Percentiles rank a stretch among this genome's conserved stretches.
These are phyloP conservation scores for Talaromyces marneffei DNA, from an alignment of 2,329 filamentous ascomycete genomes.

Conservation along the genomic window DNA sequence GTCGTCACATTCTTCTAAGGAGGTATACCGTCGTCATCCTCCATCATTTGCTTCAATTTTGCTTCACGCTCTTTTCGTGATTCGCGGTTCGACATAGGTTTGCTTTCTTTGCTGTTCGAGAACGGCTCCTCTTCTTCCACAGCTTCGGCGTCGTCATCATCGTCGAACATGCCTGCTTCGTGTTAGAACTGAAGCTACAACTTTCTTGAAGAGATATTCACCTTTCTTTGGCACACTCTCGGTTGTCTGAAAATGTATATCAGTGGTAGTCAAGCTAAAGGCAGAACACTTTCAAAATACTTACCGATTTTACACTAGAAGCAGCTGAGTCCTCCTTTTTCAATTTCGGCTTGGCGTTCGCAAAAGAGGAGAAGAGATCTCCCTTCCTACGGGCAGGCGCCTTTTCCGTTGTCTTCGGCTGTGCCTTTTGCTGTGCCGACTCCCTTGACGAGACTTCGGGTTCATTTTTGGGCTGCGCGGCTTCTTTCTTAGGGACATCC, in stretches of 20 bases:
- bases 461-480: background rate
- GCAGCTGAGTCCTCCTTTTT: conserved; percentile 39
- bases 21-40: conserved; percentile 45
- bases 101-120: conserved; percentile 32
- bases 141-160: conserved; percentile 54
- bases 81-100: conserved; percentile 37
- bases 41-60: conserved; percentile 68
- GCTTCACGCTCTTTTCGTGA: conserved; percentile 60
- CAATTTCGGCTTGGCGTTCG: conserved; percentile 59
- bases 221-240: conserved; percentile 46
- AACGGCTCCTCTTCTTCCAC: conserved; percentile 51
- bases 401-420: conserved; percentile 21
- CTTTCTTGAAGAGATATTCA: conserved; percentile 18
- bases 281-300: conserved; percentile 15
- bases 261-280: conserved; percentile 13
- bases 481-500: conserved; percentile 8
- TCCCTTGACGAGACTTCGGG: conserved; percentile 13
- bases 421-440: conserved; percentile 19
- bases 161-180: conserved; percentile 43
- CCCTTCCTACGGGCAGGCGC: conserved; percentile 53
- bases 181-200: conserved; percentile 23
- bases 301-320: conserved; percentile 30
- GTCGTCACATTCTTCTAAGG: conserved; percentile 18
- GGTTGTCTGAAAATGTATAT: conserved; percentile 23
- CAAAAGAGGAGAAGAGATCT: conserved; percentile 73